Evolutionary conservation across 1,139 yeast genomes (phyloP), one percentile per base, ranked within the genome.

Genomic region (Yamadazyma siamensis): DNA sequence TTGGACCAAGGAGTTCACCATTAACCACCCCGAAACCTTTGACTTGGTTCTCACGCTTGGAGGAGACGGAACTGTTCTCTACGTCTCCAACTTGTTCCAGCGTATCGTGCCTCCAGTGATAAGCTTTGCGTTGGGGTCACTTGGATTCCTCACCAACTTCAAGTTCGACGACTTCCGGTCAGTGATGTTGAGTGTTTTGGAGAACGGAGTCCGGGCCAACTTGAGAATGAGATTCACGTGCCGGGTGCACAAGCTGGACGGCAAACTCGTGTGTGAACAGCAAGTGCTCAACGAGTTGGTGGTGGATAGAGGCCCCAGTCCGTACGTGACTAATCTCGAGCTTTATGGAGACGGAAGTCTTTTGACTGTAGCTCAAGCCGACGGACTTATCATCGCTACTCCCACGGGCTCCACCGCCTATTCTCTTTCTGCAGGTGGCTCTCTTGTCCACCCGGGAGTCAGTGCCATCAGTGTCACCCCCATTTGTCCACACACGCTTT

Each of bases 331-430:
- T 1, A 82, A 80, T 69, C 65, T 86, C 37, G 95, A 86, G 48
- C 57, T 86, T 16, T 86, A 81, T 45, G 95, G 95, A 4, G 91
- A 86, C 50, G 87, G 85, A 12, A 73, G 83, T 3, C 59, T 86
- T 23, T 62, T 86, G 34, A 86, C 96, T 0, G 81, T 85, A 12
- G 94, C 91, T 0, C 95, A 86, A 52, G 95, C 95, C 0, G 95
- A 87, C 54, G 96, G 96, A 0, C 58, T 87, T 18, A 86, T 87
- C 36, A 71, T 87, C 23, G 94, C 95, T 0, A 86, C 95, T 0
- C 96, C 95, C 4, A 87, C 96, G 0, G 95, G 95, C 0, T 84
- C 94, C 2, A 87, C 96, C 0, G 96, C 96, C 0, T 87, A 87
- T 52, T 84, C 94, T 1, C 62, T 87, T 22, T 81, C 94, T 23